Base-by-base conservation (phyloP, 257 asterid species). In the Solanum rostratum region DNA sequence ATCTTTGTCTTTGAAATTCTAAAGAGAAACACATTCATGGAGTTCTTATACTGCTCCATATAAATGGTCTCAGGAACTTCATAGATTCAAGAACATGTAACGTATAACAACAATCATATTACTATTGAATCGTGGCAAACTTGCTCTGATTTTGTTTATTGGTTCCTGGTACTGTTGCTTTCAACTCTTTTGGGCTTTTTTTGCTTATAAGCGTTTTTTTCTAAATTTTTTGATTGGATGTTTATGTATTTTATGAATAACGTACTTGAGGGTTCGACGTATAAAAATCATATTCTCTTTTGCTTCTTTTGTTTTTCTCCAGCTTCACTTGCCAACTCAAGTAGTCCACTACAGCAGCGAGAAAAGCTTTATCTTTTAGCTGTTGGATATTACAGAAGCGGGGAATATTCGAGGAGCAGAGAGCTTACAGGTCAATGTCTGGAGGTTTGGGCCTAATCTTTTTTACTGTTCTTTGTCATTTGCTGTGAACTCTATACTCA, bases 361-460 rank as follows among this genome's bases (percentile, higher is more conserved):
- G 97, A 94, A 90, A 92, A 90, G 86, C 90, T 91, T 76, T 93
- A 93, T 86, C 87, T 93, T 66, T 91, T 93, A 8, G 93, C 92
- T 1, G 93, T 93, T 24, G 97, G 93, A 78, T 90, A 85, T 86
- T 93, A 92, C 88, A 89, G 93, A 85, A 88, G 93, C 20, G 90
- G 93, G 7, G 93, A 94, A 71, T 94, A 90, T 84, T 50, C 95
- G 60, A 94, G 93, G 84, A 87, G 98, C 92, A 86, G 92, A 73
- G 88, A 86, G 81, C 92, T 92, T 83, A 84, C 91, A 7, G 93
- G 86, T 62, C 91, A 87, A 63, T 91, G 93, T 90, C 88, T 93
- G 87, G 94, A 91, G 98, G 98, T 94, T 46, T 18, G 83, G 20
- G 33, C 24, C 27, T 24, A 29, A 54, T 19, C 52, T 7, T 53